Evolutionary conservation across 768 basidiomycete genomes (phyloP).

Genomic region (Cantharellus anzutake): DNA sequence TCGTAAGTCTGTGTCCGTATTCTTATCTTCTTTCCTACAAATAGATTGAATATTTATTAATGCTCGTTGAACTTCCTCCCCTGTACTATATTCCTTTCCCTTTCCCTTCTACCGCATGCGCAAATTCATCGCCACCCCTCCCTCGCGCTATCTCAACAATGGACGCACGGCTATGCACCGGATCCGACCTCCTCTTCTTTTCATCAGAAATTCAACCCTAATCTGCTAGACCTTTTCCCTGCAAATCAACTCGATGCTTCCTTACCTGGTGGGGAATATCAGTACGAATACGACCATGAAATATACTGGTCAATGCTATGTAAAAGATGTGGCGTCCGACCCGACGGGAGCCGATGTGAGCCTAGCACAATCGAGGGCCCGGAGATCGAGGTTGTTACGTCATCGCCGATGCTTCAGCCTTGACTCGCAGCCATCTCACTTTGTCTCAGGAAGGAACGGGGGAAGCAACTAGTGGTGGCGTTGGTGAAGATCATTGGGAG

Average conservation of each 20-base stretch:
- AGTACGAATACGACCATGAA: conserved; percentile 51
- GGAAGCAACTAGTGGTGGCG: too few relatives aligned
- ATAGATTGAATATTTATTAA: not conserved
- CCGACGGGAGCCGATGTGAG: conserved; percentile 6
- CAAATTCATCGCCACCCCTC: too few relatives aligned
- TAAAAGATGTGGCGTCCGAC: not conserved
- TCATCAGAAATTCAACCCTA: conserved; percentile 82
- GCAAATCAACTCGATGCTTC: conserved; percentile 59
- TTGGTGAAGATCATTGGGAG: too few relatives aligned
- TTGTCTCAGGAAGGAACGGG: too few relatives aligned
- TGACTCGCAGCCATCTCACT: too few relatives aligned
- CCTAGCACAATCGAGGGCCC: not conserved
- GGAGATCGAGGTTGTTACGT: not conserved
- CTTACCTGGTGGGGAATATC: conserved; percentile 41
- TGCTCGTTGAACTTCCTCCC: too few relatives aligned
- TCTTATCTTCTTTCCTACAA: not conserved
- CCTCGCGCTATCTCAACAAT: too few relatives aligned
- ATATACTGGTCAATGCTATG: conserved; percentile 51
- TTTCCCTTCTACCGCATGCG: too few relatives aligned
- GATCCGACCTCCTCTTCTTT: not conserved
- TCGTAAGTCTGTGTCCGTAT: not conserved
- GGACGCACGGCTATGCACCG: not conserved
- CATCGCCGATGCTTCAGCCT: too few relatives aligned
- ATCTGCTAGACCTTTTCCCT: conserved; percentile 57
- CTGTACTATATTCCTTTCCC: too few relatives aligned